These are phyloP conservation scores for Xylaria polymorpha DNA, from an alignment of 2,329 filamentous ascomycete species.

Conservation along the genomic window DNA sequence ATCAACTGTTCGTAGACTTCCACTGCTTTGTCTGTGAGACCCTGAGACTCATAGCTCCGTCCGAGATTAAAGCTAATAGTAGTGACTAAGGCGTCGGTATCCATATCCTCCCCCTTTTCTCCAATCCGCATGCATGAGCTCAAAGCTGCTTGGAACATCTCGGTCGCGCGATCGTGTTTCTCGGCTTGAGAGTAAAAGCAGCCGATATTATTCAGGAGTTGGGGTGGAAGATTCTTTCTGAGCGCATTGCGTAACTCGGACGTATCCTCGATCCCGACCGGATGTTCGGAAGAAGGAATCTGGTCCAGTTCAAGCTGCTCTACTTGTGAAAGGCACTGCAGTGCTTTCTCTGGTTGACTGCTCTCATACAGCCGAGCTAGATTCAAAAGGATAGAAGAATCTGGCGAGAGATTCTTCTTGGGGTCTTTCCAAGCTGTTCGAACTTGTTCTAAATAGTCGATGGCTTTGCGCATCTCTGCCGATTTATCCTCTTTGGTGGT, in stretches of 20 bases:
- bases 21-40: slow-evolving; percentile 82
- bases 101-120: slow-evolving; percentile 78
- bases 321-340: slow-evolving; percentile 91
- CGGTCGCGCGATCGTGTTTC: slow-evolving; percentile 80
- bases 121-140: slow-evolving; percentile 86
- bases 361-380: slow-evolving; percentile 90
- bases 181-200: slow-evolving; percentile 94
- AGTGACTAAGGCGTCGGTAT: slow-evolving; percentile 91
- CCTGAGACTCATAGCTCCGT: slow-evolving; percentile 88
- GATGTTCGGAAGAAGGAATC: slow-evolving; percentile 75
- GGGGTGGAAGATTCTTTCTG: slow-evolving; percentile 84
- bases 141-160: slow-evolving; percentile 92
- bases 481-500: slow-evolving; percentile 88
- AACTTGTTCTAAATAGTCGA: slow-evolving; percentile 84
- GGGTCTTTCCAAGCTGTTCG: slow-evolving; percentile 91
- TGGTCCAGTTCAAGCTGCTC: slow-evolving; percentile 89
- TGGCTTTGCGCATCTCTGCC: slow-evolving; percentile 85
- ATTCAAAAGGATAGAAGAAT: slow-evolving; percentile 90
- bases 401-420: slow-evolving; percentile 83
- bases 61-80: slow-evolving; percentile 98
- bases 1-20: slow-evolving; percentile 89
- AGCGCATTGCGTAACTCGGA: slow-evolving; percentile 69
- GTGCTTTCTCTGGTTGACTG: slow-evolving; percentile 86
- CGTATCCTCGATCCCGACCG: slow-evolving; percentile 69
- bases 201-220: slow-evolving; percentile 95